phyloP scores from a whole-genome alignment of 2,329 filamentous ascomycete genomes.

The Cadophora malorum region DNA sequence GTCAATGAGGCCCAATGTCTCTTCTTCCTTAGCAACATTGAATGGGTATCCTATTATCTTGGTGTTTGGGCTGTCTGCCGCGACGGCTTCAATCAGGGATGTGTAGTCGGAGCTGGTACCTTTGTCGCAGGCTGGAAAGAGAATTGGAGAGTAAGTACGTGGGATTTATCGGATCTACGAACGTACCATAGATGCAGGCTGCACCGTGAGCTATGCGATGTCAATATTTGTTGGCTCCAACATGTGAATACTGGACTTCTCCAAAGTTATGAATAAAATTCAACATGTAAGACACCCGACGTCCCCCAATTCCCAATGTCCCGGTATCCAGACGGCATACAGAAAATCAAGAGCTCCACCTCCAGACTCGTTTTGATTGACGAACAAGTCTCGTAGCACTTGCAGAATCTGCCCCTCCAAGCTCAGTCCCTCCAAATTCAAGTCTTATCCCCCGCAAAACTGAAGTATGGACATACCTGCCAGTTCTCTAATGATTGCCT shows the following conservation, averaged over 20 bases:
- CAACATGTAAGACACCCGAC: background rate
- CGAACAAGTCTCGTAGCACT: background rate
- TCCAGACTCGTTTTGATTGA: background rate
- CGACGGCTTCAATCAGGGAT: slow-evolving; percentile 51
- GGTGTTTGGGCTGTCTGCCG: slow-evolving; percentile 57
- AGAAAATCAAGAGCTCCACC: background rate
- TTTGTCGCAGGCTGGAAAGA: slow-evolving; percentile 54
- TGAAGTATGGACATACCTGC: slow-evolving; percentile 53
- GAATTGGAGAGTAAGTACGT: slow-evolving; percentile 27
- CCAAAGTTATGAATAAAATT: background rate
- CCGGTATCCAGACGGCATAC: background rate
- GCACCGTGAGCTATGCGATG: slow-evolving; percentile 61
- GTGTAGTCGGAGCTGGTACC: slow-evolving; percentile 50
- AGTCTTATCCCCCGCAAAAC: background rate
- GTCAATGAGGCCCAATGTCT: slow-evolving; percentile 65
- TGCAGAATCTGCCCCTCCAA: background rate
- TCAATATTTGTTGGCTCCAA: slow-evolving; percentile 29
- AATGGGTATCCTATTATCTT: slow-evolving; percentile 68
- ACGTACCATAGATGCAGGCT: slow-evolving; percentile 64
- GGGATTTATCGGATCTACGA: background rate
- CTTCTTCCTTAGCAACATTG: slow-evolving; percentile 63
- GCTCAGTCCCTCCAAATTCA: background rate
- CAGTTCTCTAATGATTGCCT: slow-evolving; percentile 64
- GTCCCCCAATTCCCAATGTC: background rate
- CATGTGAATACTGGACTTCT: background rate